Base-by-base conservation (phyloP, 768 basidiomycete genomes). In the Leccinum variicolor region DNA sequence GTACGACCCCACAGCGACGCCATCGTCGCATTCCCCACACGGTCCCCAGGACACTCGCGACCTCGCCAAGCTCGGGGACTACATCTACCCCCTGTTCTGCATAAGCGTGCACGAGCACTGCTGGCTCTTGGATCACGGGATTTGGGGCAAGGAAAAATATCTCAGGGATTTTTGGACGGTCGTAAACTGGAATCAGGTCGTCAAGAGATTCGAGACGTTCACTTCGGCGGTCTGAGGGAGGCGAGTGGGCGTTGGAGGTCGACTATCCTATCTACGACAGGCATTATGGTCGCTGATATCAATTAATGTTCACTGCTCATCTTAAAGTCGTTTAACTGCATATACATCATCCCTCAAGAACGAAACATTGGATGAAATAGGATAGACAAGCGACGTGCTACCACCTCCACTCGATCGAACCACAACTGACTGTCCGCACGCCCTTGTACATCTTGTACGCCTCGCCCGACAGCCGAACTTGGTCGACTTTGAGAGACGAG, bases 361-460 rank as follows among this genome's bases (percentile, higher is more conserved):
- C 26, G 45, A 55, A 25, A 29, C 41, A 34, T 21, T 8, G 5
- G 26, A 15, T 14, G 21, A 9, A 6, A 28, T 25, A 19, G 15
- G 7, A 62, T 14, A 8, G 45, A 26, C 4, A 8, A 1, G 3
- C 33, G 25, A 21, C 11, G 23, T 50, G 25, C 53, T 72, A 72
- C 71, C 71, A 72, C 47, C 71, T 66, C 73, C 71, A 72, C 46
- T 72, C 71, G 26, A 74, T 52, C 5, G 62, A 64, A n/a, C 71
- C 71, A 52, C 61, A 46, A 7, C 72, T 53, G 39, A 80, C 77
- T 47, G 86, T 84, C 66, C 93, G 77, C 52, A 97, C 88, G 15
- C 94, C 94, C 72, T 95, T 96, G 75, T 90, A 97, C 11, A 90
- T 90, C 72, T 95, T 96, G 73, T 95, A 95, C 11, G 73, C 73